Evolutionary conservation across 2,329 filamentous ascomycete species (phyloP), one percentile per base, ranked within the genome.

Genomic region (Myriosclerotinia duriaeana): DNA sequence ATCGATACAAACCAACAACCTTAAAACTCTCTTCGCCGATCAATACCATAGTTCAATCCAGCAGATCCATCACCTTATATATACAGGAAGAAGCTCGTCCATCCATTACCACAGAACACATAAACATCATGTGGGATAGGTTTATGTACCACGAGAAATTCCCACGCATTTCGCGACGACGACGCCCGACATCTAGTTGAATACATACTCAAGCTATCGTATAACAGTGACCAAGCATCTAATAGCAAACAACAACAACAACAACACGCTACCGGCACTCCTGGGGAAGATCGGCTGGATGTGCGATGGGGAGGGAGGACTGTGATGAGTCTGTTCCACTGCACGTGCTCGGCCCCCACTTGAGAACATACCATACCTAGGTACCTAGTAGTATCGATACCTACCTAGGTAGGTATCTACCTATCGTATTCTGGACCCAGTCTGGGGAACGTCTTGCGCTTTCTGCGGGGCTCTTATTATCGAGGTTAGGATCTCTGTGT

Each of bases 121-220:
- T 11, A 40, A 34, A 34, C 26, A 14, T 46, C 40, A 59, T 46
- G 55, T 36, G 42, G 42, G 42, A 15, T 17, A n/a, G n/a, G n/a
- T n/a, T n/a, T n/a, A 40, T 9, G 4, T 34, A 34, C 38, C 55
- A 34, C 55, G 55, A 59, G 55, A 46, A 59, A 59, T 46, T 59
- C 46, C 40, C 44, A 59, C 55, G 26, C 26, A 46, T 17, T 14
- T 40, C 26, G 55, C 40, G 26, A 34, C 40, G 55, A 59, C 22
- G 17, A 46, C 17, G 5, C 14, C 22, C 40, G 11, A 4, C 17
- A 20, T 9, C 30, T 14, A n/a, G 5, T n/a, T 34, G 40, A 12
- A 4, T 9, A 12, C 11, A 26, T 9, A 22, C 17, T 9, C 8
- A 56, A 30, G 54, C 38, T n/a, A 56, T 38, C 17, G 15, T 20